Evolutionary conservation across 192 early-diverging fungal genomes (phyloP).

Genomic region (Backusella morwellensis): DNA sequence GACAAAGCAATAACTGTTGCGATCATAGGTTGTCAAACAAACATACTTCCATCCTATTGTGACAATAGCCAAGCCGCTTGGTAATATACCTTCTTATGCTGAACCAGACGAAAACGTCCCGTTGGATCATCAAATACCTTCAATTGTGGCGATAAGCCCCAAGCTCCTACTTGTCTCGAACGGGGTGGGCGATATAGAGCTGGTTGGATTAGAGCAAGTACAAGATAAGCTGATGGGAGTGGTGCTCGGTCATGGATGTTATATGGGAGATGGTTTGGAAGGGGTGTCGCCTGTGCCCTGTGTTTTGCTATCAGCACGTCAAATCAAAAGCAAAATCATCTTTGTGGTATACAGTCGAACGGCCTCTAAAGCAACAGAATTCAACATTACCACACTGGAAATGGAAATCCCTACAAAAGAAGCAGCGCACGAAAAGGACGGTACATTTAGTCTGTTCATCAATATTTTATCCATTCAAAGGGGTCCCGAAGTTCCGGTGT

Average conservation of each 20-base stretch:
- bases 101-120: conserved; percentile 20
- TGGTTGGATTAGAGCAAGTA: conserved; percentile 23
- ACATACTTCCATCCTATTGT: conserved; percentile 9
- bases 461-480: conserved; percentile 39
- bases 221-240: background rate
- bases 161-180: conserved; percentile 30
- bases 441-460: background rate
- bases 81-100: conserved; percentile 21
- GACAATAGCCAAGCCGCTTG: conserved; percentile 10
- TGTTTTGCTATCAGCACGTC: conserved; percentile 29
- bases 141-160: conserved; percentile 23
- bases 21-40: background rate
- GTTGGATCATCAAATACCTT: conserved; percentile 26
- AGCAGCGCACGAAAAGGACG: background rate
- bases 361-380: background rate
- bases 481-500: conserved; percentile 52
- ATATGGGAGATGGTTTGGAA: conserved; percentile 26
- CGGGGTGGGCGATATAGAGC: conserved; percentile 33
- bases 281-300: conserved; percentile 34
- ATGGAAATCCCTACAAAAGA: conserved; percentile 11
- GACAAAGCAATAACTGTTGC: background rate
- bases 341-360: conserved; percentile 21
- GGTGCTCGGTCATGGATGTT: background rate
- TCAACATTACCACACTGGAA: conserved; percentile 21
- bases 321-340: conserved; percentile 23